Evolutionary conservation across 2,329 filamentous ascomycete species (phyloP).

Genomic region (Alternaria sp.): DNA sequence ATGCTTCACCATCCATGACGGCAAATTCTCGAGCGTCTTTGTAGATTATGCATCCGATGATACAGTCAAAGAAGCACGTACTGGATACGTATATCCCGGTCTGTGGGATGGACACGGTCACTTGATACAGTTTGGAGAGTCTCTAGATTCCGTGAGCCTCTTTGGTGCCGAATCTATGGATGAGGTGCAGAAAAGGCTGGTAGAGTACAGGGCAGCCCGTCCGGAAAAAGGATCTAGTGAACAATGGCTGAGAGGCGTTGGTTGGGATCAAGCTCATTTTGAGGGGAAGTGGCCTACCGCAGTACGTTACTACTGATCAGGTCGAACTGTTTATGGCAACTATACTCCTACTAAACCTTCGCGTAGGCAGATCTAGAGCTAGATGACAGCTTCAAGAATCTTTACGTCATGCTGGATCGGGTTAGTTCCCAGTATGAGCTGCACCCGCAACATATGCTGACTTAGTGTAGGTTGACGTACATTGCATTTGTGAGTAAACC

Average conservation of each 20-base stretch:
- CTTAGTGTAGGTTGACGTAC: slow-evolving; percentile 63
- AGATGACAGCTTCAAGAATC: slow-evolving; percentile 61
- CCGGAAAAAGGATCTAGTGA: slow-evolving; percentile 62
- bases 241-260: slow-evolving; percentile 72
- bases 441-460: not conserved
- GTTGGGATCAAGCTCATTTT: slow-evolving; percentile 75
- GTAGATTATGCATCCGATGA: slow-evolving; percentile 36
- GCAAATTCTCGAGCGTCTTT: slow-evolving; percentile 56
- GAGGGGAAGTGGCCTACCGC: slow-evolving; percentile 70
- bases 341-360: slow-evolving; percentile 2
- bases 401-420: slow-evolving; percentile 74
- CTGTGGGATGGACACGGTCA: slow-evolving; percentile 78
- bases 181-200: slow-evolving; percentile 64
- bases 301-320: slow-evolving; percentile 52
- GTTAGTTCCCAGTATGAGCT: slow-evolving; percentile 28
- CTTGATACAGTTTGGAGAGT: slow-evolving; percentile 72
- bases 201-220: slow-evolving; percentile 61
- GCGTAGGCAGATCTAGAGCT: slow-evolving; percentile 65
- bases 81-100: slow-evolving; percentile 70
- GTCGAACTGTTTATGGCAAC: not conserved
- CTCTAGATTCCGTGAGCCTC: slow-evolving; percentile 71
- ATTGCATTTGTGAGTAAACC: slow-evolving; percentile 65
- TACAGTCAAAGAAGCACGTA: slow-evolving; percentile 25
- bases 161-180: slow-evolving; percentile 66
- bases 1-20: slow-evolving; percentile 66